Conservation (phyloP, 2,329 filamentous ascomycete genomes). For the Fusarium sp. region DNA sequence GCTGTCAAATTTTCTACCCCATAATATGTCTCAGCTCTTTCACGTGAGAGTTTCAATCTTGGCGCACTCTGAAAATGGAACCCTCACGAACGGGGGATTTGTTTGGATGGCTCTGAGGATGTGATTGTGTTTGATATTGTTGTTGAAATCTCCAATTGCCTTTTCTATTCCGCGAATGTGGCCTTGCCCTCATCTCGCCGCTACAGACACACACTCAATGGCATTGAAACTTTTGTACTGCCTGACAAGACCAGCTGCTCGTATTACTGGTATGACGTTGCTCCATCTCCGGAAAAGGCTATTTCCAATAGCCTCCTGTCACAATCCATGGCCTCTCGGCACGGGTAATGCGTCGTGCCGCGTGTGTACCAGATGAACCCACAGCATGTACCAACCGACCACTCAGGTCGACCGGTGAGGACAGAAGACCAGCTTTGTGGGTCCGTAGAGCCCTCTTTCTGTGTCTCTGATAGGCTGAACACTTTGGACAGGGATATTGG, state of each 20-base stretch:
- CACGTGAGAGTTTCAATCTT: neutral
- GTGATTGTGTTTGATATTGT: neutral
- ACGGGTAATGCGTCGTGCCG: neutral
- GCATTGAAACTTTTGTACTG: neutral
- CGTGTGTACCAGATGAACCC: neutral
- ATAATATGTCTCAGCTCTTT: neutral
- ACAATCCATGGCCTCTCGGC: neutral
- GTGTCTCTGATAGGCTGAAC: slow-evolving; percentile 1
- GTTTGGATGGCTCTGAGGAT: neutral
- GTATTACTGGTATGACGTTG: neutral
- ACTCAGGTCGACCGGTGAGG: slow-evolving; percentile 26
- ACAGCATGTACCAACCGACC: neutral
- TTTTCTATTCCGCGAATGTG: neutral
- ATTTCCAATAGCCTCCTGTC: neutral
- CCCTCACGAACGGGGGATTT: neutral
- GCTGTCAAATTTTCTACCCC: neutral
- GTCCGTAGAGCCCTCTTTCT: neutral
- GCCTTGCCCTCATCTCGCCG: neutral
- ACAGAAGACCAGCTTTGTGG: slow-evolving; percentile 20
- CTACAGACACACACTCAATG: too few species aligned
- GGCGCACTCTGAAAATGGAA: slow-evolving; percentile 2
- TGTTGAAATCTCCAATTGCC: neutral
- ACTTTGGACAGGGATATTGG: slow-evolving; percentile 4
- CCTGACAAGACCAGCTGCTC: neutral
- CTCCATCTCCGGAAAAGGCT: neutral